Evolutionary conservation across 495 filamentous ascomycete species (phyloP).

Genomic region (Aspergillus cavernicola): DNA sequence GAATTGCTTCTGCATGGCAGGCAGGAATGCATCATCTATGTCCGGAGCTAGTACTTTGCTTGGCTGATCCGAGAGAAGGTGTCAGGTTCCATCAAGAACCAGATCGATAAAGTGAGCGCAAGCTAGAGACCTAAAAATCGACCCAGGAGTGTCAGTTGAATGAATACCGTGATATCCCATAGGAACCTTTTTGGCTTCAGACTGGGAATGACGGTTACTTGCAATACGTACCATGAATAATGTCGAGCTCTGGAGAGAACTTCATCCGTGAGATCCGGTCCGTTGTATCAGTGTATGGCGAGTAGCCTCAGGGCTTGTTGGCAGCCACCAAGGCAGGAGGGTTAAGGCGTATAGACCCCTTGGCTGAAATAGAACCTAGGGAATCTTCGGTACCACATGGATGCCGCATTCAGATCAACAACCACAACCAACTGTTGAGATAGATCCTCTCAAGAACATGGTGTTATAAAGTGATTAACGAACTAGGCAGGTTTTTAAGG

Average conservation of each 20-base stretch:
- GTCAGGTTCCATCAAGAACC: neutral
- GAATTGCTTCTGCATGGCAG: neutral
- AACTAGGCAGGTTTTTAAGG: neutral
- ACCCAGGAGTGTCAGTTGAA: constrained; percentile 8
- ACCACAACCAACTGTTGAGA: no score
- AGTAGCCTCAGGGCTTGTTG: neutral
- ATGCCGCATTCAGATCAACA: no score
- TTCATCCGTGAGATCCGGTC: neutral
- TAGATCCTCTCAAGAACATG: no score
- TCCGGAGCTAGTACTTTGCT: neutral
- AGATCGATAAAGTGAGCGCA: neutral
- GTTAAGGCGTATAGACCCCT: neutral
- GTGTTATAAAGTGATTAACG: no score
- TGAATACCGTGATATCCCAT: neutral
- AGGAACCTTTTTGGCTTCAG: neutral
- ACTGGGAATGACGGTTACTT: neutral
- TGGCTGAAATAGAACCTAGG: neutral
- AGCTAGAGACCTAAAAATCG: neutral
- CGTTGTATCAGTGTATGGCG: neutral
- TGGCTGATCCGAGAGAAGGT: neutral
- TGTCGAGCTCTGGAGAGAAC: neutral
- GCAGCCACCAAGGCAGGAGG: neutral
- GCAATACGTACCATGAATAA: neutral
- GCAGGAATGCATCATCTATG: neutral
- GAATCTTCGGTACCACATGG: no score